Evolutionary conservation across 495 filamentous ascomycete genomes (phyloP).

Genomic region (Aspergillus diversus): DNA sequence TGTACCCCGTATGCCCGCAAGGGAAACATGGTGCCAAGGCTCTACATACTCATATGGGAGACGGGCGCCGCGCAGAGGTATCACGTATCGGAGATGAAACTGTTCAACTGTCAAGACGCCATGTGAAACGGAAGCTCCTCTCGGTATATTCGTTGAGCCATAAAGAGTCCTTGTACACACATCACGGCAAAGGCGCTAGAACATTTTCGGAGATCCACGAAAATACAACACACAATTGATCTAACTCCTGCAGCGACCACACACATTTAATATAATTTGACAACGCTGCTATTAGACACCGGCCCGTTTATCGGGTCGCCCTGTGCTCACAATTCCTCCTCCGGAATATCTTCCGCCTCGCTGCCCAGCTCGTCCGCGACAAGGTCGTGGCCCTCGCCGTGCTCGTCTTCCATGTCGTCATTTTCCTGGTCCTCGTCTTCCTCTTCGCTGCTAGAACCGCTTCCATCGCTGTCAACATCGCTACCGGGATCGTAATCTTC

Average conservation of each 20-base stretch:
- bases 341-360: slow-evolving; percentile 41
- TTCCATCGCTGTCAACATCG: slow-evolving; percentile 73
- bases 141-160: not conserved
- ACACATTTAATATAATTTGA: not conserved
- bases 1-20: no score
- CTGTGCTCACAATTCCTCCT: slow-evolving; percentile 32
- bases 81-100: not conserved
- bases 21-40: no score
- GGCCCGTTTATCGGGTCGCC: not conserved
- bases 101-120: not conserved
- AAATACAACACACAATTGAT: not conserved
- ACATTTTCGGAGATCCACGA: not conserved
- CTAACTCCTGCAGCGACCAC: not conserved
- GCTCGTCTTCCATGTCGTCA: slow-evolving; percentile 46
- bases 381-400: slow-evolving; percentile 51
- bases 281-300: not conserved
- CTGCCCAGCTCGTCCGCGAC: slow-evolving; percentile 44
- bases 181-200: not conserved
- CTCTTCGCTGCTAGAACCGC: slow-evolving; percentile 59
- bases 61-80: not conserved
- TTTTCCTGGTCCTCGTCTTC: slow-evolving; percentile 54
- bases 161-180: not conserved
- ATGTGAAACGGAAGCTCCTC: not conserved
- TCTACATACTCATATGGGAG: not conserved
- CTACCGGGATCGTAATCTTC: slow-evolving; percentile 88